Evolutionary conservation across 2,329 filamentous ascomycete genomes (phyloP).

Genomic region (Aspergillus sp.): DNA sequence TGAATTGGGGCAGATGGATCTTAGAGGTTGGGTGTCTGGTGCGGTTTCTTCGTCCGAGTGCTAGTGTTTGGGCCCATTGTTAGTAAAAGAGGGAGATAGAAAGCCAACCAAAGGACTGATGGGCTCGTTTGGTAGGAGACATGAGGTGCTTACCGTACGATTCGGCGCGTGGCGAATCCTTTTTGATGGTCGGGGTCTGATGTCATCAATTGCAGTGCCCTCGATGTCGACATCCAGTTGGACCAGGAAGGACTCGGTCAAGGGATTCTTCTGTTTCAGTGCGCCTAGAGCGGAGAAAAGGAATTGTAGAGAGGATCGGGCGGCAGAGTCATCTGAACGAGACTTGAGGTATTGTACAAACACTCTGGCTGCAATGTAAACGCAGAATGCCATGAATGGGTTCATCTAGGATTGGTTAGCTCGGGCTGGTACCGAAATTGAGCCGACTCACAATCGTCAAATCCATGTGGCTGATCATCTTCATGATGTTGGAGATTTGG

Average conservation of each 20-base stretch:
- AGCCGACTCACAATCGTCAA: constrained; percentile 66
- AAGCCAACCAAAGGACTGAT: not conserved
- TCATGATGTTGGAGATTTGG: constrained; percentile 93
- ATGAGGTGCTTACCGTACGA: constrained; percentile 8
- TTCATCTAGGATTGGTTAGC: constrained; percentile 67
- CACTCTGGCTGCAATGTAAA: constrained; percentile 92
- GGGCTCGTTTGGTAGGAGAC: not conserved
- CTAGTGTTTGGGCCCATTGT: not conserved
- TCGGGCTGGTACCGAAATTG: constrained; percentile 6
- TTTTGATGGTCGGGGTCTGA: constrained; percentile 12
- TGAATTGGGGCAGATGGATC: not conserved
- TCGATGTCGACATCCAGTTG: constrained; percentile 92
- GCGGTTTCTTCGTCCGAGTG: not conserved
- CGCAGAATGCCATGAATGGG: constrained; percentile 89
- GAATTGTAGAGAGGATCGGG: constrained; percentile 82
- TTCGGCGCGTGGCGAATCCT: constrained; percentile 3
- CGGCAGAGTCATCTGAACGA: constrained; percentile 75
- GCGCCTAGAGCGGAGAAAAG: constrained; percentile 87
- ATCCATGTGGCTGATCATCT: constrained; percentile 88
- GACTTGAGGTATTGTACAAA: constrained; percentile 97
- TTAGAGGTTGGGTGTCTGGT: not conserved
- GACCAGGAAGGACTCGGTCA: constrained; percentile 92
- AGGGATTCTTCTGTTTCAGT: constrained; percentile 79
- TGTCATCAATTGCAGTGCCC: constrained; percentile 41
- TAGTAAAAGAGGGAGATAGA: not conserved